Percentiles rank a stretch among this genome's conserved stretches.
phyloP scores from a whole-genome alignment of 1,139 yeast species.

The Protomyces inundatus region DNA sequence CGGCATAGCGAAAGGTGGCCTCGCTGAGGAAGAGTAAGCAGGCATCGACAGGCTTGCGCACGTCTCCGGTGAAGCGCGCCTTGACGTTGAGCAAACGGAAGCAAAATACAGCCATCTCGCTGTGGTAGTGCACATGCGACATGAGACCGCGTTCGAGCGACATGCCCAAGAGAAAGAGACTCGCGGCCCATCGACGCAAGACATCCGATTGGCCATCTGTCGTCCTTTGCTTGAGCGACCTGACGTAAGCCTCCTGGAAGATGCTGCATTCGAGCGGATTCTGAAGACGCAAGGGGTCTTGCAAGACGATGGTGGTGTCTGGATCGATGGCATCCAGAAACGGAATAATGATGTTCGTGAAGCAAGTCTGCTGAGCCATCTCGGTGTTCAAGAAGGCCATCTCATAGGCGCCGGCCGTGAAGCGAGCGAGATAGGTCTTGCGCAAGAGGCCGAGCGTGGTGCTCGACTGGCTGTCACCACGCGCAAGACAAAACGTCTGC shows the following conservation, averaged over 20 bases:
- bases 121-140: neutral
- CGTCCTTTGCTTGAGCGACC: neutral
- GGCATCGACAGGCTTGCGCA: neutral
- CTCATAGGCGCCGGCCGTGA: neutral
- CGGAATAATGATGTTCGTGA: neutral
- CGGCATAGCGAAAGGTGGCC: neutral
- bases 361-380: neutral
- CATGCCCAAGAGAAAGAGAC: neutral
- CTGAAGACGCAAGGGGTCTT: neutral
- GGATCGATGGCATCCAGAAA: neutral
- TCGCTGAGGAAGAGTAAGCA: neutral
- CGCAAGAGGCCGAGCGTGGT: neutral
- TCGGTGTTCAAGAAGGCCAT: neutral
- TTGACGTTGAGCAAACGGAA: neutral
- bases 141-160: neutral
- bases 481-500: neutral
- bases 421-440: neutral
- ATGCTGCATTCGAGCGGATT: neutral
- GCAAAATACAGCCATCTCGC: neutral
- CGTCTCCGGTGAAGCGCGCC: neutral
- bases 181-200: neutral
- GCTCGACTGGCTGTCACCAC: neutral
- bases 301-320: neutral
- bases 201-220: neutral
- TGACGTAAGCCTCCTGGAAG: neutral